A percentile compares a stretch with the other conserved stretches of the same genome.
Evolutionary conservation across 2,329 filamentous ascomycete species (phyloP).

Genomic region (Trichoderma atrobrunneum): DNA sequence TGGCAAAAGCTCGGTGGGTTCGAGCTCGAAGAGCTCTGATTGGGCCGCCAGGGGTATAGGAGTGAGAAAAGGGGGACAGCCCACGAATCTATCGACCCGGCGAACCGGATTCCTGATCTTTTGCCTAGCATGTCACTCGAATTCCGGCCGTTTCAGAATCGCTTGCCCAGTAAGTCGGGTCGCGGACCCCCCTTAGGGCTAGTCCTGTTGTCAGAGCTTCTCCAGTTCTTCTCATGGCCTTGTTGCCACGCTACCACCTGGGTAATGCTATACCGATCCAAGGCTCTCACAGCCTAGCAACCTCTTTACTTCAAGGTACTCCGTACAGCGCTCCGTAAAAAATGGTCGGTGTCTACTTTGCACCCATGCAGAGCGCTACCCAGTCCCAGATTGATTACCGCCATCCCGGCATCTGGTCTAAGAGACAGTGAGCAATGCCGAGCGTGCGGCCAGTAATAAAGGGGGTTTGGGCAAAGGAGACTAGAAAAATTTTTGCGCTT

Average conservation of each 20-base stretch:
- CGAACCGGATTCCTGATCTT: conserved; percentile 23
- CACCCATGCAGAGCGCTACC: neutral
- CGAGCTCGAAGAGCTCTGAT: neutral
- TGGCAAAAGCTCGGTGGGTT: conserved; percentile 10
- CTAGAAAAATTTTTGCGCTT: neutral
- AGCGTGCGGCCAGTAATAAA: neutral
- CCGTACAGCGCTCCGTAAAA: neutral
- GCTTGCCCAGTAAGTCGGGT: conserved; percentile 18
- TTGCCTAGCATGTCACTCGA: conserved; percentile 18
- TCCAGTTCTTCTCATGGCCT: conserved; percentile 14
- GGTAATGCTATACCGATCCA: neutral
- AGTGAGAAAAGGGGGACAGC: conserved; percentile 3
- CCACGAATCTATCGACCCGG: conserved; percentile 19
- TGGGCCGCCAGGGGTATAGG: neutral
- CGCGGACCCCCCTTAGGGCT: conserved; percentile 6
- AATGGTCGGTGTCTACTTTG: neutral
- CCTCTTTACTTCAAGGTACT: neutral
- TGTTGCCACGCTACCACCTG: conserved; percentile 16
- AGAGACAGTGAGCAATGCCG: neutral
- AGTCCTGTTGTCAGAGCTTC: conserved; percentile 10
- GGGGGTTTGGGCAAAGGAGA: neutral
- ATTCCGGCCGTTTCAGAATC: conserved; percentile 19
- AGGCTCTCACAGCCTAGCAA: neutral
- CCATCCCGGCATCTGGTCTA: conserved; percentile 5
- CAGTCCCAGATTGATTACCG: conserved; percentile 16